These are phyloP conservation scores for Candida germanica DNA, from an alignment of 805 yeast genomes.

Conservation along the genomic window DNA sequence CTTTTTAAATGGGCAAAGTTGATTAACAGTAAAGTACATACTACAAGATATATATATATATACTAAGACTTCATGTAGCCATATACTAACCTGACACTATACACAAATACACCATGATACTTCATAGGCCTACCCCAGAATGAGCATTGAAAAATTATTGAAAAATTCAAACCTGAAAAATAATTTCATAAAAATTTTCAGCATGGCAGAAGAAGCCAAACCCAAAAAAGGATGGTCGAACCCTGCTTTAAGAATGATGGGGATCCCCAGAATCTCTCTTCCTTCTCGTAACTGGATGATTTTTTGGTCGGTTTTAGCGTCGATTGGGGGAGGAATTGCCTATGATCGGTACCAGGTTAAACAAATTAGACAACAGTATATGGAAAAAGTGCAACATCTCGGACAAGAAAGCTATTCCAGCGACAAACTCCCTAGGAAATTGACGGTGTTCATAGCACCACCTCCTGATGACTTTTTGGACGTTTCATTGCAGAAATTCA, in stretches of 20 bases:
- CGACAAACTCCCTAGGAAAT: constrained; percentile 62
- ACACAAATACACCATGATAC: no score
- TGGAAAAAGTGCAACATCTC: constrained; percentile 52
- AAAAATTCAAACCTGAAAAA: not conserved
- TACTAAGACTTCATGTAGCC: no score
- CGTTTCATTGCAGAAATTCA: constrained; percentile 67
- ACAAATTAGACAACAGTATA: constrained; percentile 61
- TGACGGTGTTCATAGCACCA: constrained; percentile 87
- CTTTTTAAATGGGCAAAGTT: no score
- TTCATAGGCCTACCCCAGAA: no score
- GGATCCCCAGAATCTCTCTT: constrained; percentile 68
- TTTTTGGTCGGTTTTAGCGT: constrained; percentile 70
- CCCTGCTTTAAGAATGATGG: constrained; percentile 84
- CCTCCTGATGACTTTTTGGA: constrained; percentile 91
- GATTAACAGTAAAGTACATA: no score
- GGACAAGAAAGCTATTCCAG: constrained; percentile 47
- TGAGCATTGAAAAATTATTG: no score
- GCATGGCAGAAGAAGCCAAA: not conserved
- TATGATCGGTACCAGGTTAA: constrained; percentile 79
- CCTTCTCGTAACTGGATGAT: constrained; percentile 94
- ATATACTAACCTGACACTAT: no score
- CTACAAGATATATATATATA: no score
- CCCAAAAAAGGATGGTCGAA: constrained; percentile 51
- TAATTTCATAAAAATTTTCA: no score
- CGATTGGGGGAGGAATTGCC: constrained; percentile 67